Evolutionary conservation across 225 moss, liverwort and hornwort species (phyloP).

Genomic region (Asterella californica): DNA sequence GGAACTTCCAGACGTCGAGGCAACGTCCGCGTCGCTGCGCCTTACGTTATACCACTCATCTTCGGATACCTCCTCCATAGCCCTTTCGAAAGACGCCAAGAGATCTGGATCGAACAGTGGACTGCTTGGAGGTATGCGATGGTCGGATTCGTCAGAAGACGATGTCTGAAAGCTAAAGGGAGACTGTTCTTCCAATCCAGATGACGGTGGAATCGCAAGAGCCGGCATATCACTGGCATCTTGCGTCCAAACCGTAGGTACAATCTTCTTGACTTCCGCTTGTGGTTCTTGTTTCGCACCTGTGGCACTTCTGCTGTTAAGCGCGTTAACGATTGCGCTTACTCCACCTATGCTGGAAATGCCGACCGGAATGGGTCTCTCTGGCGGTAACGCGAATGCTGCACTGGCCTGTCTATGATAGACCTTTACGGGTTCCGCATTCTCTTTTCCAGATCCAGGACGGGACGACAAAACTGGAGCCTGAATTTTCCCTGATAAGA

Average conservation of each 20-base stretch:
- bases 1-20: constrained; percentile 41
- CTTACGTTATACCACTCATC: constrained; percentile 46
- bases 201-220: neutral
- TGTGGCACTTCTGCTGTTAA: constrained; percentile 10
- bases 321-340: neutral
- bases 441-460: constrained; percentile 36
- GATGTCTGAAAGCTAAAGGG: constrained; percentile 25
- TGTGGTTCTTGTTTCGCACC: neutral
- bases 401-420: neutral
- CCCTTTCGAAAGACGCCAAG: constrained; percentile 39
- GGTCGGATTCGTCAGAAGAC: constrained; percentile 28
- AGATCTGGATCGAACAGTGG: constrained; percentile 47
- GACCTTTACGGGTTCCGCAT: constrained; percentile 16
- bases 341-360: constrained; percentile 17
- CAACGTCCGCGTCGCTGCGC: constrained; percentile 39
- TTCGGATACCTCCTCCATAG: constrained; percentile 37
- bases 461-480: constrained; percentile 8
- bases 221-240: neutral
- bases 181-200: constrained; percentile 11
- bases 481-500: constrained; percentile 12
- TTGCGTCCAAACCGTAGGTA: neutral
- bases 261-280: neutral
- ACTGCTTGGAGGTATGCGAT: constrained; percentile 25
- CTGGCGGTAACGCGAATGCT: constrained; percentile 1
- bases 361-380: constrained; percentile 1